phyloP scores from a whole-genome alignment of 2,329 filamentous ascomycete species.

The Penicillium sp. region DNA sequence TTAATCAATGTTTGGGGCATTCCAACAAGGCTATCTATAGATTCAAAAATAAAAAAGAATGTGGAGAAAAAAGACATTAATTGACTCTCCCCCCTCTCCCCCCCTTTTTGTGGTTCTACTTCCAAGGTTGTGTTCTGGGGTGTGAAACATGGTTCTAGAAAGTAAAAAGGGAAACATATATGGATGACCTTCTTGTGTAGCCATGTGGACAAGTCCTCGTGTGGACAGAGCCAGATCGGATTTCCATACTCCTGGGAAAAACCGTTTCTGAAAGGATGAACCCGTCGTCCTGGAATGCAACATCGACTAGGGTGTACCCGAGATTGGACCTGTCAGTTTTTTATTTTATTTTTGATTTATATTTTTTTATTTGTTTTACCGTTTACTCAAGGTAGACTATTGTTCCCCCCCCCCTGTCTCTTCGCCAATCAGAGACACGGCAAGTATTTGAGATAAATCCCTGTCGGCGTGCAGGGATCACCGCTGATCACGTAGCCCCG shows the following conservation, averaged over 20 bases:
- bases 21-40: constrained; percentile 1
- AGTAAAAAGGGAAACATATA: neutral
- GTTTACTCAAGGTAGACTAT: constrained; percentile 9
- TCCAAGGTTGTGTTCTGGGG: neutral
- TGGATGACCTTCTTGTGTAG: constrained; percentile 2
- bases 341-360: constrained; percentile 1
- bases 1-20: neutral
- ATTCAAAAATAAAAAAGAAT: neutral
- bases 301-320: constrained; percentile 27
- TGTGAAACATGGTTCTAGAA: neutral
- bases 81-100: neutral
- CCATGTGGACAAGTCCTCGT: constrained; percentile 27
- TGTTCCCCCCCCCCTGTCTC: constrained; percentile 18
- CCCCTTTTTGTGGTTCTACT: neutral
- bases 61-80: neutral
- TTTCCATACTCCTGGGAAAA: constrained; percentile 24
- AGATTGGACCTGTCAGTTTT: constrained; percentile 27
- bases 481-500: constrained; percentile 25
- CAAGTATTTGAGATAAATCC: constrained; percentile 40
- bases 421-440: constrained; percentile 30
- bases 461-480: constrained; percentile 29
- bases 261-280: constrained; percentile 24
- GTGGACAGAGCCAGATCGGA: constrained; percentile 23
- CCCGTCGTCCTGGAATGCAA: constrained; percentile 27
- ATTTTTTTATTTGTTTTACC: neutral